Evolutionary conservation across 1,284 basidiomycete species (phyloP).

Genomic region (Tylopilus sp.): DNA sequence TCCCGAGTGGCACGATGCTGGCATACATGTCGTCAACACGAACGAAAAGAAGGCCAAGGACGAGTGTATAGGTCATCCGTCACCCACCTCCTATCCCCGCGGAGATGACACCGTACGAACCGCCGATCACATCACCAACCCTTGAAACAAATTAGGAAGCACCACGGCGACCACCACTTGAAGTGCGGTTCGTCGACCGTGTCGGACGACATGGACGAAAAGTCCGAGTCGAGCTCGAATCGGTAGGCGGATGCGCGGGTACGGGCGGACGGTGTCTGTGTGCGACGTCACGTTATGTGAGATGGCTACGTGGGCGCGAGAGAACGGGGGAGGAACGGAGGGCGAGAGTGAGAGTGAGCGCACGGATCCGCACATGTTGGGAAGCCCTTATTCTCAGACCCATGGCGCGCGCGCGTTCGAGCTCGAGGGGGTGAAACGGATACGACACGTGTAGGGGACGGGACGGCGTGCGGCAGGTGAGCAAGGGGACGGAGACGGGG

Average conservation of each 20-base stretch:
- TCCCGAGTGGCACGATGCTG: neutral
- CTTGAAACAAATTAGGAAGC: constrained; percentile 25
- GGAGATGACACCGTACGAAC: constrained; percentile 16
- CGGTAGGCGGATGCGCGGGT: constrained; percentile 14
- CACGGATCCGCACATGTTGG: constrained; percentile 13
- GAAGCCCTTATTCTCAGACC: constrained; percentile 7
- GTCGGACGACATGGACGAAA: constrained; percentile 28
- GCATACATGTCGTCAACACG: neutral
- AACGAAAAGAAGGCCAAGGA: neutral
- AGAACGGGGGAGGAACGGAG: neutral
- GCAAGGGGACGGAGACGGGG: neutral
- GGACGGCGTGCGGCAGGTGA: neutral
- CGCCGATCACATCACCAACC: constrained; percentile 18
- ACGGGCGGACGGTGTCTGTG: constrained; percentile 11
- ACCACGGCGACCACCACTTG: constrained; percentile 26
- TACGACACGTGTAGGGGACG: neutral
- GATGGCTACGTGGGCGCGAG: too few species aligned
- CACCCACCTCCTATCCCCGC: constrained; percentile 19
- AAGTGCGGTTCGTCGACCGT: constrained; percentile 23
- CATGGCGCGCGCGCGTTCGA: constrained; percentile 12
- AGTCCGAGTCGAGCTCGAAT: constrained; percentile 29
- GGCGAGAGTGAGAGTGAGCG: too few species aligned
- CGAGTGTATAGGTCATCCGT: too few species aligned
- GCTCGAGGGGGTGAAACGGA: neutral
- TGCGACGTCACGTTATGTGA: neutral